A percentile compares a stretch with the other conserved stretches of the same genome.
Conservation (phyloP, 2,329 filamentous ascomycete genomes). For the Fusarium stilboides region DNA sequence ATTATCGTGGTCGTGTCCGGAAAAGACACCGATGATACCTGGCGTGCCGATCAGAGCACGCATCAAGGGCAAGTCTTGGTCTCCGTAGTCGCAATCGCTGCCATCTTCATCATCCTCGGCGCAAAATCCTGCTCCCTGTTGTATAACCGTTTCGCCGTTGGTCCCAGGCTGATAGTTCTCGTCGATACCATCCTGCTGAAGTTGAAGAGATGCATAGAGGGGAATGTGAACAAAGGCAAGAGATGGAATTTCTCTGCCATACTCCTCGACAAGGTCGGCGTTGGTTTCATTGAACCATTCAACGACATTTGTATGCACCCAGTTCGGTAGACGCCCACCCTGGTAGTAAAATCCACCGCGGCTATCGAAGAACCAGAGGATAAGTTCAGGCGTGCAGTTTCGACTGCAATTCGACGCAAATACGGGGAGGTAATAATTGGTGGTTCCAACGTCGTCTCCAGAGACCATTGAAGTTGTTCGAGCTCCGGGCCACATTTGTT, state of each 20-base stretch:
- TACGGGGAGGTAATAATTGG: conserved; percentile 62
- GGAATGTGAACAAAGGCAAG: conserved; percentile 67
- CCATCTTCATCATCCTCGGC: conserved; percentile 57
- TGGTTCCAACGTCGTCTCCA: conserved; percentile 51
- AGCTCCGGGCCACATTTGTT: conserved; percentile 44
- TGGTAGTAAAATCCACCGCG: conserved; percentile 69
- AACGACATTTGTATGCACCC: conserved; percentile 62
- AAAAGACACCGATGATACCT: conserved; percentile 72
- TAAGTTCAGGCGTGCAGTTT: conserved; percentile 55
- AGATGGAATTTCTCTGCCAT: conserved; percentile 58
- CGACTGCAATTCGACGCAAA: conserved; percentile 52
- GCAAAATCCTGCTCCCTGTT: conserved; percentile 63
- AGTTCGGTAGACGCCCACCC: conserved; percentile 55
- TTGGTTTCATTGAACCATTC: conserved; percentile 61
- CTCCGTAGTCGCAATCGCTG: conserved; percentile 59
- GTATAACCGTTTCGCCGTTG: conserved; percentile 61
- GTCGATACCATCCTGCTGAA: conserved; percentile 54
- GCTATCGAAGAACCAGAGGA: conserved; percentile 81
- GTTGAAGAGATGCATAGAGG: conserved; percentile 49
- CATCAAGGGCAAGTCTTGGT: conserved; percentile 75
- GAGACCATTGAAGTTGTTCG: conserved; percentile 47
- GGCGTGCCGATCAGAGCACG: conserved; percentile 67
- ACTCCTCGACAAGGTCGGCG: conserved; percentile 47
- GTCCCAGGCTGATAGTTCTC: conserved; percentile 61
- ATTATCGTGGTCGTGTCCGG: conserved; percentile 77